Evolutionary conservation across 164 flowering plant species (phyloP), one percentile per base, ranked within the genome.

Genomic region (Annona cherimola): DNA sequence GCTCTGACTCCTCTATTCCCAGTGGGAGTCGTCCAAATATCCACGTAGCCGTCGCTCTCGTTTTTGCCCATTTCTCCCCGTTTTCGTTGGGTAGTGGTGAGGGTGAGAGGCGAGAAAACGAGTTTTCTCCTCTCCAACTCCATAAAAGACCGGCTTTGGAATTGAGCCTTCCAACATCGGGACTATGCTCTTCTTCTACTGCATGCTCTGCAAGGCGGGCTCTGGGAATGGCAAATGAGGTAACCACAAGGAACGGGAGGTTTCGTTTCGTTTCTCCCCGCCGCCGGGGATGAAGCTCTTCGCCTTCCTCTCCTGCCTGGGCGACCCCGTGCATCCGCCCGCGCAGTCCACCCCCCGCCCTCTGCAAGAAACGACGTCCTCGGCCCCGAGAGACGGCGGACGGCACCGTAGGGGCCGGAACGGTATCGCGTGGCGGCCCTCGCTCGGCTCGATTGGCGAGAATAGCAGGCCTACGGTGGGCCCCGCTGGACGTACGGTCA

Each of bases 381-480:
- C 67, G 2, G 45, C 8, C n/a, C 44, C 1, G 12, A 44, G 41
- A 8, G 57, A 8, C 9, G 2, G 14, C 57, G 8, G 7, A 8
- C 11, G 2, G 67, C 40, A 64, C n/a, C 67, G 67, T 18, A n/a
- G 20, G 67, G 41, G 67, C n/a, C 67, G 26, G 18, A 14, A 42
- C 16, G 40, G 44, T 16, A 12, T 2, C 11, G 1, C 67, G 1
- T 64, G 67, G 67, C 11, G 67, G 44, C 67, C 67, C 4, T 64
- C 67, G 7, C 67, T 64, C 67, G 67, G 40, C 43, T 43, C 67
- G 8, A 64, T 64, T 16, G 40, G 44, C 67, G 67, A 64, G 67
- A n/a, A 64, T 44, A 42, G 45, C 67, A 8, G 40, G 4, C n/a
- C 5, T 20, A 20, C 65, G 12, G 42, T 2, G 8, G 67, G 43